Conservation (phyloP, 192 early-diverging fungal genomes). For the Linnemannia hyalina region DNA sequence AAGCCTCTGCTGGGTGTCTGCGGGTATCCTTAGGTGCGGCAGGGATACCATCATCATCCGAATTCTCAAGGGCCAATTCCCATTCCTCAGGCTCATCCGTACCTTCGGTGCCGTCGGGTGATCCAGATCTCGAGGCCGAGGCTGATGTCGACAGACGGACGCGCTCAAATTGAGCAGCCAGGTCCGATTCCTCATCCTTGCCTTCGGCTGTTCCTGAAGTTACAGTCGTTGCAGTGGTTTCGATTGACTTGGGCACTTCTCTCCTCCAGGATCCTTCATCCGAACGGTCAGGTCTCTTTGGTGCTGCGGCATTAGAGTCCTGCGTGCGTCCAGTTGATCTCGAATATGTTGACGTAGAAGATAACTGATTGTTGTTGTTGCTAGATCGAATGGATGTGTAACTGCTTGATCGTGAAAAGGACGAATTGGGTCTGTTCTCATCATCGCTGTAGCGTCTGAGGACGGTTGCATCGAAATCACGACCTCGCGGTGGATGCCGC, state of each 20-base stretch:
- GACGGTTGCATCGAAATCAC: conserved; percentile 59
- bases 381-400: conserved; percentile 25
- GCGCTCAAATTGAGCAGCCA: conserved; percentile 8
- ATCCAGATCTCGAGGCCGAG: not conserved
- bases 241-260: not conserved
- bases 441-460: conserved; percentile 55
- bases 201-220: not conserved
- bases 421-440: conserved; percentile 30
- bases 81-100: conserved; percentile 48
- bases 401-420: conserved; percentile 37
- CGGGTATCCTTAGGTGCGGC: conserved; percentile 11
- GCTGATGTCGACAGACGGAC: not conserved
- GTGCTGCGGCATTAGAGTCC: not conserved
- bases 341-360: not conserved
- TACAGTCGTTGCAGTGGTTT: not conserved
- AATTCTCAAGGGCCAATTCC: conserved; percentile 41
- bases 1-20: conserved; percentile 30
- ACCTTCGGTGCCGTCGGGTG: conserved; percentile 11
- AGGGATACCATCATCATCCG: conserved; percentile 42
- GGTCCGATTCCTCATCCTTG: not conserved
- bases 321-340: not conserved
- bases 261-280: conserved; percentile 24
- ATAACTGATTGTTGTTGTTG: not conserved
- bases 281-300: conserved; percentile 17
- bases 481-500: conserved; percentile 47